These are phyloP conservation scores for Phytophthora chlamydospora DNA, from an alignment of 352 stramenopile species.

Conservation along the genomic window DNA sequence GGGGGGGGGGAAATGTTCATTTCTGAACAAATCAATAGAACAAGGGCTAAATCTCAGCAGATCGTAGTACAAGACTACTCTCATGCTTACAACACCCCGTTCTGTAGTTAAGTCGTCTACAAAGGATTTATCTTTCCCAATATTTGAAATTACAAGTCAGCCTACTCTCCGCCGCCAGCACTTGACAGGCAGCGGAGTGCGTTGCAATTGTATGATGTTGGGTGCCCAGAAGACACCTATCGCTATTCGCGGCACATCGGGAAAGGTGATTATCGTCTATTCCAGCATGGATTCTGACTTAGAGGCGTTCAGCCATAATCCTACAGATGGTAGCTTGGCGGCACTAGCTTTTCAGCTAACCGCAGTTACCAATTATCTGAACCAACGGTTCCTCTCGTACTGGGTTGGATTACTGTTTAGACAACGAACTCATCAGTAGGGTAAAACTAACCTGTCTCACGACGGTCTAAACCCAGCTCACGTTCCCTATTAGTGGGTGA, in stretches of 20 bases:
- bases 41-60: slow-evolving; percentile 88
- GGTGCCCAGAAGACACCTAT: slow-evolving; percentile 32
- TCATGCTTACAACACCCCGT: slow-evolving; percentile 69
- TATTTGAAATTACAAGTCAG: slow-evolving; percentile 72
- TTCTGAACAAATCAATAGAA: too few relatives aligned
- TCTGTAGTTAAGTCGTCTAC: slow-evolving; percentile 90
- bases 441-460: slow-evolving; percentile 34
- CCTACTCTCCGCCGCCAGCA: slow-evolving; percentile 26
- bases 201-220: slow-evolving; percentile 49
- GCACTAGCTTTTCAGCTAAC: slow-evolving; percentile 92
- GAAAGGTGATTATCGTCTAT: slow-evolving; percentile 83
- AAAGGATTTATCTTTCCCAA: slow-evolving; percentile 89
- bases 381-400: slow-evolving; percentile 93
- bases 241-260: slow-evolving; percentile 65
- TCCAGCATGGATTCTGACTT: slow-evolving; percentile 93
- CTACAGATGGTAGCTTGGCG: slow-evolving; percentile 91
- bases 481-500: slow-evolving; percentile 31
- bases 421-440: slow-evolving; percentile 48
- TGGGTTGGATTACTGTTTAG: slow-evolving; percentile 90
- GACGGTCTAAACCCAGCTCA: slow-evolving; percentile 28
- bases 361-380: slow-evolving; percentile 81
- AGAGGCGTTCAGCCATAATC: slow-evolving; percentile 94
- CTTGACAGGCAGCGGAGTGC: slow-evolving; percentile 29
- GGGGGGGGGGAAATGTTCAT: too few relatives aligned
- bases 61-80: slow-evolving; percentile 91